These are phyloP conservation scores for Paramyrothecium roridum DNA, from an alignment of 2,329 filamentous ascomycete species.

Conservation along the genomic window DNA sequence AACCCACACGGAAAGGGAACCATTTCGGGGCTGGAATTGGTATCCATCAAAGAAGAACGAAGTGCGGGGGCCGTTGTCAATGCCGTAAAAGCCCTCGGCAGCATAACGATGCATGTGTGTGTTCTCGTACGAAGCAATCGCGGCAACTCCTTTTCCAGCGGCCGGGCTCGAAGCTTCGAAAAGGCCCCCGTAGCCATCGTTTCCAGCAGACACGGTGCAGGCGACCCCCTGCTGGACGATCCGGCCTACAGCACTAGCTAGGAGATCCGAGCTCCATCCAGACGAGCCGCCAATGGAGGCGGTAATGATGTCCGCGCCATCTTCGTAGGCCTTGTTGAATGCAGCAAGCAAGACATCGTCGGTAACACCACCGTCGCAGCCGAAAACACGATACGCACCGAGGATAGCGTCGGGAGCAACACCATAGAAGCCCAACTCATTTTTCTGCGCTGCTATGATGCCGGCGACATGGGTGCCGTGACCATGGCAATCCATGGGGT, in stretches of 20 bases:
- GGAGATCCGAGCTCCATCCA: slow-evolving; percentile 32
- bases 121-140: slow-evolving; percentile 11
- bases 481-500: slow-evolving; percentile 12
- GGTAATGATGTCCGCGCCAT: slow-evolving; percentile 30
- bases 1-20: slow-evolving; percentile 39
- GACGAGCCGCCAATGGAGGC: slow-evolving; percentile 13
- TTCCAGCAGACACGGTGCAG: slow-evolving; percentile 14
- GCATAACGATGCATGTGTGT: background rate
- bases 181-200: slow-evolving; percentile 20
- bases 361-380: slow-evolving; percentile 39
- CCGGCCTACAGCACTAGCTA: slow-evolving; percentile 37
- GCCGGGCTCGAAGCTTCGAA: slow-evolving; percentile 9
- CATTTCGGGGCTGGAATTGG: slow-evolving; percentile 31
- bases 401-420: slow-evolving; percentile 49
- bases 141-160: slow-evolving; percentile 7
- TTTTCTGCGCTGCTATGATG: slow-evolving; percentile 18
- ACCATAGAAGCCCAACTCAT: slow-evolving; percentile 45
- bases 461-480: slow-evolving; percentile 20
- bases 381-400: slow-evolving; percentile 50
- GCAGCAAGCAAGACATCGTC: slow-evolving; percentile 53
- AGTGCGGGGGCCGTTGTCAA: slow-evolving; percentile 20
- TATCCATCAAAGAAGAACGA: slow-evolving; percentile 37
- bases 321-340: slow-evolving; percentile 52
- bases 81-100: background rate
- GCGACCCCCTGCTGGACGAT: slow-evolving; percentile 28